Evolutionary conservation across 139 green algal species (phyloP), one percentile per base, ranked within the genome.

Genomic region (Chlorella sp.): DNA sequence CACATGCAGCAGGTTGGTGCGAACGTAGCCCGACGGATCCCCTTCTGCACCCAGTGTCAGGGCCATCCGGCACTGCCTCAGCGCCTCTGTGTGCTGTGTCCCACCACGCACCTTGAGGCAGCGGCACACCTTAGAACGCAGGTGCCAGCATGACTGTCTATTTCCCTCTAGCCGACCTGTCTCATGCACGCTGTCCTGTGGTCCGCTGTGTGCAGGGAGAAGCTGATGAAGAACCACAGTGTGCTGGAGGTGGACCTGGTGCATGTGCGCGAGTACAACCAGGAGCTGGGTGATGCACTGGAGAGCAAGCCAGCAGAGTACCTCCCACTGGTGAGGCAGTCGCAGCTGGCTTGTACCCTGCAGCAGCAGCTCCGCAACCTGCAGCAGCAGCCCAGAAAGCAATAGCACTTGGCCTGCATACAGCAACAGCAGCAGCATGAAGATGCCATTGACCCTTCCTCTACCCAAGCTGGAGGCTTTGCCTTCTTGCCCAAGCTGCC

Each of bases 401-500:
- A 30, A 17, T 69, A 31, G n/a, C 6, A 5, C 3, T 23, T 69
- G 4, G 31, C 59, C 5, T 64, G 23, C 69, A 49, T 23, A 3
- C 5, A 74, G 22, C 55, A 60, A n/a, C n/a, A n/a, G n/a, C n/a
- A n/a, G n/a, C n/a, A n/a, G n/a, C n/a, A n/a, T n/a, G n/a, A n/a
- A n/a, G n/a, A n/a, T n/a, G n/a, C n/a, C n/a, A n/a, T n/a, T n/a
- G n/a, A n/a, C n/a, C n/a, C n/a, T n/a, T n/a, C n/a, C n/a, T n/a
- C n/a, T n/a, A n/a, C n/a, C 31, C 22, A 23, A 55, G 6, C 17
- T 27, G 23, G 14, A 31, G 6, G 22, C 23, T 32, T 64, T 5
- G 51, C 3, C 83, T 89, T 83, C 85, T 95, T 66, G 91, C 95
- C 80, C 73, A 80, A 42, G 90, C 90, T 1, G 87, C 87, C 31